phyloP scores from a whole-genome alignment of 768 basidiomycete species.

The Mycena belliarum region DNA sequence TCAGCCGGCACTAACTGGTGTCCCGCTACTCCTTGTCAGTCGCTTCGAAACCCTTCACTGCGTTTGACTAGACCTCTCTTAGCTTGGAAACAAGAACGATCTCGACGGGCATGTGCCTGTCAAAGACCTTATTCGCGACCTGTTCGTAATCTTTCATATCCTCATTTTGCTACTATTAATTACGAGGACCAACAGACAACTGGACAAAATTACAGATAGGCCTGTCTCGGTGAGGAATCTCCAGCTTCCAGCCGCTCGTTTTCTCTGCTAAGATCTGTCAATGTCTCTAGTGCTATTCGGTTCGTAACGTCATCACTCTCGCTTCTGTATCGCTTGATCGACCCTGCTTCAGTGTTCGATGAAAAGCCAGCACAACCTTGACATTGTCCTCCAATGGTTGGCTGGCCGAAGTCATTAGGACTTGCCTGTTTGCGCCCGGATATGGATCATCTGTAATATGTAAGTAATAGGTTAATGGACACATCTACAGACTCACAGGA shows the following conservation, averaged over 20 bases:
- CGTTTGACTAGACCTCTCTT: neutral
- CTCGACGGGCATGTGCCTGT: conserved; percentile 73
- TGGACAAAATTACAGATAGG: conserved; percentile 77
- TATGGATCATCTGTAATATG: conserved; percentile 18
- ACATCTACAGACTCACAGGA: no score
- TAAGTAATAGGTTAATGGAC: neutral
- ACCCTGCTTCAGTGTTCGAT: conserved; percentile 75
- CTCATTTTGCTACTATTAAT: neutral
- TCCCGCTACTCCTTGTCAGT: conserved; percentile 82
- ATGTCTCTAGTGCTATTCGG: conserved; percentile 70
- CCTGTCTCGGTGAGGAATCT: conserved; percentile 76
- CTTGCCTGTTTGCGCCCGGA: neutral
- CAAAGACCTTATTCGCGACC: conserved; percentile 76
- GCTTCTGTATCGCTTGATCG: neutral
- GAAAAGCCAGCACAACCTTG: conserved; percentile 93
- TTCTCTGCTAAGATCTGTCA: neutral
- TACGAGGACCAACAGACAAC: conserved; percentile 45
- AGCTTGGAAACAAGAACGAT: conserved; percentile 96
- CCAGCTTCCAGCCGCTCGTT: neutral
- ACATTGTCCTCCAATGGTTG: conserved; percentile 89
- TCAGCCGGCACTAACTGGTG: conserved; percentile 64
- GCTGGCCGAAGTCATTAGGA: conserved; percentile 68
- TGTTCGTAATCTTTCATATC: conserved; percentile 48
- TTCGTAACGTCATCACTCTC: conserved; percentile 35
- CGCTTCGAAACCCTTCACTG: neutral